These are phyloP conservation scores for Trichophyton simii DNA, from an alignment of 2,329 filamentous ascomycete species.

Conservation along the genomic window DNA sequence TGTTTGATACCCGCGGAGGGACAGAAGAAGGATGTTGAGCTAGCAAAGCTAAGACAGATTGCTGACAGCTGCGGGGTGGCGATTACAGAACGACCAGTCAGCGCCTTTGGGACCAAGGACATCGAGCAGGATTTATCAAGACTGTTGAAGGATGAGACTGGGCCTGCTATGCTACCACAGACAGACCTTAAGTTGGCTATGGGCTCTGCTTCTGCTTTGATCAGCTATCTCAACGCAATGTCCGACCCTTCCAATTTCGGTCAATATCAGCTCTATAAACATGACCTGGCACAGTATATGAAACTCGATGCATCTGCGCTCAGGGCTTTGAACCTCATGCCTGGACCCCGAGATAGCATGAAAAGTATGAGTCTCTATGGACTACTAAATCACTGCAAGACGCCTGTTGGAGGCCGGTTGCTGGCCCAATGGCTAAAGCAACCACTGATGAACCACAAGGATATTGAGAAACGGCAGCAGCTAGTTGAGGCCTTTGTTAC, in stretches of 20 bases:
- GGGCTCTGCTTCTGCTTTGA: constrained; percentile 83
- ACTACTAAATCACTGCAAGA: constrained; percentile 93
- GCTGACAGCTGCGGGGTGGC: constrained; percentile 87
- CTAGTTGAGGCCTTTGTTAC: constrained; percentile 89
- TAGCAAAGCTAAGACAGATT: constrained; percentile 76
- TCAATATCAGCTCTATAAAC: constrained; percentile 93
- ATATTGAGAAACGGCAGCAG: constrained; percentile 85
- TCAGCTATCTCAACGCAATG: constrained; percentile 85
- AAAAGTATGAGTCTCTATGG: constrained; percentile 97
- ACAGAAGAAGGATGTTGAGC: constrained; percentile 71
- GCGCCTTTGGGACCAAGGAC: constrained; percentile 77
- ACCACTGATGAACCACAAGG: constrained; percentile 77
- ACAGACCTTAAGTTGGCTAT: constrained; percentile 91
- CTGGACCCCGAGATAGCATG: constrained; percentile 81
- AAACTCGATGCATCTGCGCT: constrained; percentile 91
- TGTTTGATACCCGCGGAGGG: constrained; percentile 74
- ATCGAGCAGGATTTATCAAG: constrained; percentile 90
- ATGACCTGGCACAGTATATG: constrained; percentile 95
- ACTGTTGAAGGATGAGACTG: constrained; percentile 73
- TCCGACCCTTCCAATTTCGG: constrained; percentile 91
- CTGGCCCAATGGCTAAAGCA: constrained; percentile 96
- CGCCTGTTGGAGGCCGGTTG: constrained; percentile 76
- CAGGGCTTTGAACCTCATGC: constrained; percentile 93
- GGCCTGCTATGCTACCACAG: constrained; percentile 65
- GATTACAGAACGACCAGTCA: constrained; percentile 61